Conservation (phyloP, 306 rosid genomes). For the Cotoneaster glaucophyllus region DNA sequence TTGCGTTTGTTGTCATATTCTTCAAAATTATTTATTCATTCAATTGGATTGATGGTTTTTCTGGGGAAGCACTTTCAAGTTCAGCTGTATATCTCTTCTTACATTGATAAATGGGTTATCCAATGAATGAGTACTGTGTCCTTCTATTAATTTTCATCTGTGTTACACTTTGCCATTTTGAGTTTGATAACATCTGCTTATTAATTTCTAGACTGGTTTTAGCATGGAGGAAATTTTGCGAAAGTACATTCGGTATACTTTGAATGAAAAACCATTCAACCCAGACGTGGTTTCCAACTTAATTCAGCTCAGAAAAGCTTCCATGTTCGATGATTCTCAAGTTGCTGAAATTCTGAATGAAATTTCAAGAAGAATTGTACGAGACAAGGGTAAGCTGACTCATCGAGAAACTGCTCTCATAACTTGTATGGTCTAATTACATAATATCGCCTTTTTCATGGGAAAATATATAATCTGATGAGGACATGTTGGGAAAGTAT, state of each 20-base stretch:
- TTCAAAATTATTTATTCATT: background rate
- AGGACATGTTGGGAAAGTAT: background rate
- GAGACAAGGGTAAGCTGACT: constrained; percentile 59
- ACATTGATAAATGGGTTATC: background rate
- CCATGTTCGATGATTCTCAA: constrained; percentile 54
- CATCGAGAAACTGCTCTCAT: background rate
- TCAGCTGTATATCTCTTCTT: background rate
- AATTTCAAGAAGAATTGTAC: constrained; percentile 79
- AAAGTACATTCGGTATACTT: constrained; percentile 75
- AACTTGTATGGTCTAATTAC: background rate
- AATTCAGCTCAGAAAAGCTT: constrained; percentile 68
- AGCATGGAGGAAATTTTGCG: constrained; percentile 65
- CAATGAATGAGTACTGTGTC: background rate
- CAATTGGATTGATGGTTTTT: background rate
- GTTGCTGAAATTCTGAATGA: constrained; percentile 73
- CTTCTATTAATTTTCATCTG: background rate
- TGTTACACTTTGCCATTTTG: background rate
- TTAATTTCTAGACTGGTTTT: constrained; percentile 74
- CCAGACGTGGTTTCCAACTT: constrained; percentile 69
- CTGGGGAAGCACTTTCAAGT: background rate
- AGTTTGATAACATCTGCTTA: constrained; percentile 22
- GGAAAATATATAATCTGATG: background rate
- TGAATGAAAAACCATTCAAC: constrained; percentile 90
- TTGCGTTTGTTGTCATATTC: background rate
- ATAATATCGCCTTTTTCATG: background rate